A percentile compares a stretch with the other conserved stretches of the same genome.
Conservation (phyloP, 345 rosid genomes). For the Abelmoschus esculentus region DNA sequence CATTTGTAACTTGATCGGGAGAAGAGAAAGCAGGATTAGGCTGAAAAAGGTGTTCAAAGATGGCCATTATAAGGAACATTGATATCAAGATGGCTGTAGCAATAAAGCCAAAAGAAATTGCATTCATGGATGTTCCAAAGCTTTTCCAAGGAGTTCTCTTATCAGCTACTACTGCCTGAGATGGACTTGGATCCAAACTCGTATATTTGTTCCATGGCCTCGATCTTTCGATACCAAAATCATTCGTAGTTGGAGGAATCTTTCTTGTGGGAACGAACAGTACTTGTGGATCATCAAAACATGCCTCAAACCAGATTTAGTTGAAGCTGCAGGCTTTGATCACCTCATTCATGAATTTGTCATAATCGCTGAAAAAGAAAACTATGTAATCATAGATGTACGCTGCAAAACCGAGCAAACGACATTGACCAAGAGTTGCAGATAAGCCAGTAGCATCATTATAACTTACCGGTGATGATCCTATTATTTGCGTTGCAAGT, state of each 20-base stretch:
- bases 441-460: too few relatives aligned
- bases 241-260: conserved; percentile 27
- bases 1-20: conserved; percentile 24
- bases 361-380: conserved; percentile 14
- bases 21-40: conserved; percentile 53
- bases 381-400: too few relatives aligned
- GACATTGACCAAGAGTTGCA: too few relatives aligned
- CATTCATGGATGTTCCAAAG: conserved; percentile 65
- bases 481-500: background rate
- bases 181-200: conserved; percentile 33
- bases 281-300: conserved; percentile 6
- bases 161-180: conserved; percentile 26
- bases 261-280: background rate
- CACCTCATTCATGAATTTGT: conserved; percentile 2
- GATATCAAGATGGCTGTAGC: conserved; percentile 86
- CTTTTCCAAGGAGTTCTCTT: conserved; percentile 53
- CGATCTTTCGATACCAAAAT: conserved; percentile 42
- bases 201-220: conserved; percentile 52
- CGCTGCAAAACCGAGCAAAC: background rate
- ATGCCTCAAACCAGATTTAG: background rate
- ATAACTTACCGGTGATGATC: background rate
- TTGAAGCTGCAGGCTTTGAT: background rate
- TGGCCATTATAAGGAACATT: conserved; percentile 90
- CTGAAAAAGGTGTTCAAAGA: conserved; percentile 79
- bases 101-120: conserved; percentile 80